Percentiles rank a stretch among this genome's conserved stretches.
Evolutionary conservation across 345 rosid species (phyloP).

Genomic region (Kernera saxatilis): DNA sequence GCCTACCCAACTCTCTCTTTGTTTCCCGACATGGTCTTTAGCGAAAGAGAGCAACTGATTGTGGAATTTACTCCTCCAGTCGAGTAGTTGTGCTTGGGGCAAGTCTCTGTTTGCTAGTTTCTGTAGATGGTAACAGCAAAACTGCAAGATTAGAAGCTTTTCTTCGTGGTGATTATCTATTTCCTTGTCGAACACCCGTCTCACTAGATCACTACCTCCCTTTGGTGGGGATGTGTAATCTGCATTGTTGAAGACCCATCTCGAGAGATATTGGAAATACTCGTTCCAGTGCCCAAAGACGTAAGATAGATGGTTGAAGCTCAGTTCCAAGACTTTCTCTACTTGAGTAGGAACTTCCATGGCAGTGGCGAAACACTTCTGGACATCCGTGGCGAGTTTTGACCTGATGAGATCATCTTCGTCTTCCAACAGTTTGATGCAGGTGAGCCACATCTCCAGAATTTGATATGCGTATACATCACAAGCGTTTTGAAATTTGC

Average conservation of each 20-base stretch:
- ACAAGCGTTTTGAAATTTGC: constrained; percentile 33
- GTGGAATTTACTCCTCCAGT: constrained; percentile 58
- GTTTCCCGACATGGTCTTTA: constrained; percentile 34
- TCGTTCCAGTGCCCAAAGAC: constrained; percentile 75
- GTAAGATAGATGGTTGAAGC: constrained; percentile 63
- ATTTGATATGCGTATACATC: constrained; percentile 48
- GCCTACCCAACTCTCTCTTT: constrained; percentile 65
- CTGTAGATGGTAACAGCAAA: constrained; percentile 71
- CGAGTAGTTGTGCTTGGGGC: constrained; percentile 31
- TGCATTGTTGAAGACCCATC: constrained; percentile 51
- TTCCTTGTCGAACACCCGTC: constrained; percentile 92
- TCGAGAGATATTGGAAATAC: constrained; percentile 55
- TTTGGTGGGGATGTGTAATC: constrained; percentile 35
- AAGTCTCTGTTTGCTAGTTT: constrained; percentile 32
- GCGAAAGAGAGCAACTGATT: constrained; percentile 53
- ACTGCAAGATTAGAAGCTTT: constrained; percentile 73
- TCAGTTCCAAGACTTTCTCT: constrained; percentile 72
- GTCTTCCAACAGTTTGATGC: constrained; percentile 83
- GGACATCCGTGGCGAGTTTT: constrained; percentile 55
- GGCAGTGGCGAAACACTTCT: constrained; percentile 48
- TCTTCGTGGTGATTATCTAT: constrained; percentile 93
- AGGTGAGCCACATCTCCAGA: constrained; percentile 66
- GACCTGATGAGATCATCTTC: constrained; percentile 85
- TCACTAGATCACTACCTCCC: constrained; percentile 57
- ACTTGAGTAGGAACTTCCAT: constrained; percentile 64